Evolutionary conservation across 2,329 filamentous ascomycete species (phyloP), one percentile per base, ranked within the genome.

Genomic region (Claviceps pazoutovae): DNA sequence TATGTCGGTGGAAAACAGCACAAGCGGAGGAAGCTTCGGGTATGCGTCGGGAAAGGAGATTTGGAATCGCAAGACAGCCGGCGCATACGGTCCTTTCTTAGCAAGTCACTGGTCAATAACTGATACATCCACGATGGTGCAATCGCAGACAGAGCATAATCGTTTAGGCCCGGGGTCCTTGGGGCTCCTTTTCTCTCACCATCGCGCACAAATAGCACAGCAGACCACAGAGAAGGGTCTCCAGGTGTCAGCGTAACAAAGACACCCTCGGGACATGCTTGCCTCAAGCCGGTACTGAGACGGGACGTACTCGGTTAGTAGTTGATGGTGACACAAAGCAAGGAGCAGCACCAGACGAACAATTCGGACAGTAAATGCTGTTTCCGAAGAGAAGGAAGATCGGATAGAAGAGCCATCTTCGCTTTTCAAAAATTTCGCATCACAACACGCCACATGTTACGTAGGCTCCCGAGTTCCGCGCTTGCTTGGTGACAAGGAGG

Each of bases 1-100:
- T 58, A 97, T 84, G 64, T 97, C 91, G 59, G 88, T 94, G 46
- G 82, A 79, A 67, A 98, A 95, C 51, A 84, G 91, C 57, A 98
- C 80, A 17, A 90, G 74, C 9, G 93, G 93, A 49, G 91, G 87
- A 19, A 87, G 71, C 49, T 75, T 71, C 13, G 91, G 91, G 64
- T 94, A 96, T 41, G 78, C 76, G 55, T 84, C 75, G 38, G 90
- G 87, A 61, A 97, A 97, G 23, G 83, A 84, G 57, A 97, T 85
- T 59, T 93, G 84, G 68, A 97, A 95, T 61, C 90, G 86, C 56
- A 97, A 78, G 60, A 96, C 79, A 46, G 89, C 87, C 54, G 86
- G 83, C 19, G 87, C 78, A 69, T 96, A 98, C 17, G 93, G 91
- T 45, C 91, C 91, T 95, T 39, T 19, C 46, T 30, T 23, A 21